These are phyloP conservation scores for Diaporthe sp. DNA, from an alignment of 2,329 filamentous ascomycete genomes.

Conservation along the genomic window DNA sequence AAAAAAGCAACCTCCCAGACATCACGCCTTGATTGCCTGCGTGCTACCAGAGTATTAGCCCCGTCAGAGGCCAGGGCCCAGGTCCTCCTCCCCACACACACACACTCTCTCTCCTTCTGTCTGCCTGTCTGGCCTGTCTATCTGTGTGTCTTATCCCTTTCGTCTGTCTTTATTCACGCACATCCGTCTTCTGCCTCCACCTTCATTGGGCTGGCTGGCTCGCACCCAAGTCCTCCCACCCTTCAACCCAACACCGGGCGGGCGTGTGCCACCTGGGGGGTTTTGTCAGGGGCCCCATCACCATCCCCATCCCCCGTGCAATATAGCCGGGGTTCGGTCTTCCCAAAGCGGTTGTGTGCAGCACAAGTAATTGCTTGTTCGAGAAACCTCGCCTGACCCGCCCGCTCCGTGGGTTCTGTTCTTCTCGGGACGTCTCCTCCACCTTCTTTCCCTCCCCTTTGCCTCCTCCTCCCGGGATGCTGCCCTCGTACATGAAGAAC, in stretches of 20 bases:
- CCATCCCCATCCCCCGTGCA: background rate
- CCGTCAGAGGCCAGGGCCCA: background rate
- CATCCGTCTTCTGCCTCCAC: constrained; percentile 13
- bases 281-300: too few species aligned
- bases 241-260: background rate
- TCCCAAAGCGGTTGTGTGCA: constrained; percentile 37
- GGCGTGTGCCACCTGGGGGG: constrained; percentile 11
- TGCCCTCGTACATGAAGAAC: too few species aligned
- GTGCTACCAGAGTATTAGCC: background rate
- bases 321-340: background rate
- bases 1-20: background rate
- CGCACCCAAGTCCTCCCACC: background rate
- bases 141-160: background rate
- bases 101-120: background rate
- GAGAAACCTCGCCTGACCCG: constrained; percentile 4
- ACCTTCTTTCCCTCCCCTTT: background rate
- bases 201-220: background rate
- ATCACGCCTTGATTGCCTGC: constrained; percentile 12
- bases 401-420: background rate
- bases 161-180: background rate
- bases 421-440: background rate
- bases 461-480: too few species aligned
- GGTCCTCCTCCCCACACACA: background rate
- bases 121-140: background rate
- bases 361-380: constrained; percentile 28